Evolutionary conservation across 176 grass and related monocot species (phyloP), one percentile per base, ranked within the genome.

Genomic region (Typha latifolia): DNA sequence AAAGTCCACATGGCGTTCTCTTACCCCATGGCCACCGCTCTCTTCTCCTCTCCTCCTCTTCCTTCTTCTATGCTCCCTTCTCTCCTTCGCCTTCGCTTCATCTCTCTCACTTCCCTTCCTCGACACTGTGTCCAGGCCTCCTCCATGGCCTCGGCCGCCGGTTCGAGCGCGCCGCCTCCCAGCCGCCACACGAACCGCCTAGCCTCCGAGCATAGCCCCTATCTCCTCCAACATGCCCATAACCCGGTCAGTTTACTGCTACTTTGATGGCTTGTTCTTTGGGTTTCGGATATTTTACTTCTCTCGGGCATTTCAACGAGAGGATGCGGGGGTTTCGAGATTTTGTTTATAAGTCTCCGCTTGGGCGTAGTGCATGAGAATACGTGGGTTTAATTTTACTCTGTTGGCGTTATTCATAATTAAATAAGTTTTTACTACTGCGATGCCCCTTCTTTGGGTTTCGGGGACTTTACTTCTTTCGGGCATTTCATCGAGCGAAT

Each of bases 161-260:
- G 49, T 3, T 62, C 19, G 10, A 50, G 69, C 19, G 68, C 14
- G 68, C 68, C 50, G 78, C 69, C 64, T 47, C 79, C 13, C 48
- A 69, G 47, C 32, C 69, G 77, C 12, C 79, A 72, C 71, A 66
- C 82, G 1, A 96, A 96, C 78, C 87, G 93, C 74, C 88, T 96
- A 34, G 93, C 85, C 22, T 79, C 87, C 66, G 88, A 89, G 82
- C 93, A 96, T 80, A 96, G 93, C 78, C 88, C 93, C 12, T 96
- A 96, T 82, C 85, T 96, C 47, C 93, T 96, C 26, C 93, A 96
- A 87, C 93, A 96, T 71, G 93, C 93, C 47, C 77, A 91, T 75
- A 96, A 96, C 69, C 88, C 93, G 82, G 93, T 96, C 7, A 37
- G 34, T 37, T 37, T 6, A 0, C 34, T 37, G 6, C 5, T 34